Evolutionary conservation across 768 basidiomycete genomes (phyloP), one percentile per base, ranked within the genome.

Genomic region (Auricularia auricula-judae): DNA sequence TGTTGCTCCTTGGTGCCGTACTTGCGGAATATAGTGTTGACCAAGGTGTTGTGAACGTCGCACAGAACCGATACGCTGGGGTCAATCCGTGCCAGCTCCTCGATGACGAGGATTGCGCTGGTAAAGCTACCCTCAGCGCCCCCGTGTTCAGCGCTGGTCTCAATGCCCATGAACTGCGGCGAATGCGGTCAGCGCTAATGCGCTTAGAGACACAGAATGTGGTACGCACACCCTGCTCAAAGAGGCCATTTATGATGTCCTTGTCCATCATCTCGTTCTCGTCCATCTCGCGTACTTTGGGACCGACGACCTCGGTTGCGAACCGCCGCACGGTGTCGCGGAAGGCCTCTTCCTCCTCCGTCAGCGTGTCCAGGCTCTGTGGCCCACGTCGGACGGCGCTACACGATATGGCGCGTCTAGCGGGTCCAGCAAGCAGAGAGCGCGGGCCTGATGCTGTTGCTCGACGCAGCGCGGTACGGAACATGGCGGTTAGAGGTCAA

Each of bases 41-140:
- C 92, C 44, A 99, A 86, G 12, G 97, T 99, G 74, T 98, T 98
- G 81, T 99, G 97, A 3, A 99, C 97, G 72, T 99, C 97, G 68
- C 92, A 95, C 74, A 96, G 77, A 34, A 98, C 97, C 3, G 95
- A 97, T 16, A 99, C 96, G 3, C 91, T 91, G 0, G 97, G 93
- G 74, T 99, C 97, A 43, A 98, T 80, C 71, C 91, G 94, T 39
- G 97, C 96, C 35, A 99, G 87, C 73, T 99, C 97, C 70, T 99
- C 97, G 56, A 99, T 94, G 23, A 87, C 91, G 69, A 99, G 93
- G 70, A 99, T 92, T 21, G 97, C 95, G 1, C 92, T 86, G 0
- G 89, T 97, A 76, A 99, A 99, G 2, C 92, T 93, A 36, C 84
- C 88, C 70, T 89, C 95, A 3, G 95, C 82, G 42, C 97, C 97